These are phyloP conservation scores for Fusarium incarnatum DNA, from an alignment of 2,329 filamentous ascomycete species.

Conservation along the genomic window DNA sequence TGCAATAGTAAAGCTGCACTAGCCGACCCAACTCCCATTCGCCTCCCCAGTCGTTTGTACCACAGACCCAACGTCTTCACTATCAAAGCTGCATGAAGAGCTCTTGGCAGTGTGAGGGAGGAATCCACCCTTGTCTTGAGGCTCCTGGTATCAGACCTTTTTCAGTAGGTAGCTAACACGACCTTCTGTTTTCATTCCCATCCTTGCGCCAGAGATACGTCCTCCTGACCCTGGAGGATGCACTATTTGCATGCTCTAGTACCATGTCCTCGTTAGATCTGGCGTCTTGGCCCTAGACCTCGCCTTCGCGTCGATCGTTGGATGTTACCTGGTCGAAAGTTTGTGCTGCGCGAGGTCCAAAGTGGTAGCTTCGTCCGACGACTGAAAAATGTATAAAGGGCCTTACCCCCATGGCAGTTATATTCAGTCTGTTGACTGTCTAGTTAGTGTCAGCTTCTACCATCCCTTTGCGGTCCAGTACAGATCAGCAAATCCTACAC, in stretches of 20 bases:
- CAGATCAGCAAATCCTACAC: conserved; percentile 12
- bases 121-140: conserved; percentile 25
- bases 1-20: conserved; percentile 3
- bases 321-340: neutral
- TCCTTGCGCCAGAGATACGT: conserved; percentile 31
- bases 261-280: conserved; percentile 22
- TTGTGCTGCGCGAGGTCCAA: conserved; percentile 7
- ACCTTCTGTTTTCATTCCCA: conserved; percentile 41
- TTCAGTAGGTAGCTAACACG: conserved; percentile 25
- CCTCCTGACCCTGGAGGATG: conserved; percentile 18
- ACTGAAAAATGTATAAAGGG: conserved; percentile 24
- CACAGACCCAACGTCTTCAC: neutral
- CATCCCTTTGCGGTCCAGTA: conserved; percentile 1
- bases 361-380: conserved; percentile 18
- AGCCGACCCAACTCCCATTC: conserved; percentile 8
- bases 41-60: neutral
- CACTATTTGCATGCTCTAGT: neutral
- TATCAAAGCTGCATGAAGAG: conserved; percentile 14
- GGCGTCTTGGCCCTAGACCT: conserved; percentile 14
- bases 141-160: conserved; percentile 32
- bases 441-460: conserved; percentile 7
- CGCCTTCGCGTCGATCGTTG: conserved; percentile 23
- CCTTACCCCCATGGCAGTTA: neutral
- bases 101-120: conserved; percentile 19
- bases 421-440: neutral